Conservation (phyloP, 352 stramenopile species). For the Globisporangium perplexum region DNA sequence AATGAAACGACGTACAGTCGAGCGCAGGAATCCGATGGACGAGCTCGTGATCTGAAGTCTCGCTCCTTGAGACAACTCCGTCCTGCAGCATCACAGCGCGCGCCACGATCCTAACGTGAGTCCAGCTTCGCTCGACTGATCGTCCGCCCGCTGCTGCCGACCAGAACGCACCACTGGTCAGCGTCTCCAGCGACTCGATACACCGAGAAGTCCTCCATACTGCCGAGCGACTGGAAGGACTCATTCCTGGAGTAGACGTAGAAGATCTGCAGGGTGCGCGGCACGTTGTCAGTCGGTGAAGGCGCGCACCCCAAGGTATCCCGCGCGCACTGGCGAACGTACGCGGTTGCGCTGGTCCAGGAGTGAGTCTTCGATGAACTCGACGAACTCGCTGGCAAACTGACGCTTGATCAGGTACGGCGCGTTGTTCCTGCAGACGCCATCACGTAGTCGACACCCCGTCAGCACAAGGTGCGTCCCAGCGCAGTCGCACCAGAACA, state of each 20-base stretch:
- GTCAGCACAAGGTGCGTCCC: not conserved
- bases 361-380: conserved; percentile 74
- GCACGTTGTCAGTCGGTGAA: too few species aligned
- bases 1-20: conserved; percentile 26
- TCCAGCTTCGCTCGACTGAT: not conserved
- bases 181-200: conserved; percentile 37
- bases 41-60: conserved; percentile 66
- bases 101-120: conserved; percentile 1
- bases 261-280: conserved; percentile 43
- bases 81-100: conserved; percentile 24
- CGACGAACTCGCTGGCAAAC: conserved; percentile 65
- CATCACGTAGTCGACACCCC: conserved; percentile 1
- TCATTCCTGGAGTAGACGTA: conserved; percentile 78
- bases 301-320: too few species aligned
- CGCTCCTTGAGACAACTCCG: conserved; percentile 58
- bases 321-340: conserved; percentile 16
- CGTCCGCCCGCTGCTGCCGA: not conserved
- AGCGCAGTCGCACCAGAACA: not conserved
- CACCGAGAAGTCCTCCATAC: conserved; percentile 66
- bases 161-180: conserved; percentile 29
- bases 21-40: conserved; percentile 71
- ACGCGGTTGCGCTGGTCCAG: conserved; percentile 70
- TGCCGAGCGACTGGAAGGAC: conserved; percentile 61
- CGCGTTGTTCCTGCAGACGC: conserved; percentile 54
- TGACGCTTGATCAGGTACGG: conserved; percentile 70